Base-by-base conservation (phyloP, 2,329 filamentous ascomycete species). In the Ascochyta fabae region DNA sequence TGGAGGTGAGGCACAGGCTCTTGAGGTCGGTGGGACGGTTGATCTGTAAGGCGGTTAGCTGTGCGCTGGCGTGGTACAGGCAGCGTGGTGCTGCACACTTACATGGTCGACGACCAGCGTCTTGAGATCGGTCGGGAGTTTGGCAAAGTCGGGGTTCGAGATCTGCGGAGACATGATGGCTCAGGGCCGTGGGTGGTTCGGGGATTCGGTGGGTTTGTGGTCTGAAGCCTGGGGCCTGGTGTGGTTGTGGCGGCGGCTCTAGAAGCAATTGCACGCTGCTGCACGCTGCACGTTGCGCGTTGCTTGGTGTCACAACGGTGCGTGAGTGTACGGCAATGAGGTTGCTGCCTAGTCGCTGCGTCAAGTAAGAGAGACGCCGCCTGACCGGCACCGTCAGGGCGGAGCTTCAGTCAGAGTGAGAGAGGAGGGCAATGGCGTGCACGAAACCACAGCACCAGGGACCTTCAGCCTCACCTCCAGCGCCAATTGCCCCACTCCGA, bases 21-120 rank as follows among this genome's bases (percentile, higher is more conserved):
- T 78, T 77, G 63, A 81, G 77, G 58, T 82, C 78, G 54, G 77
- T 78, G 4, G 79, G 80, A 15, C 79, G 78, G 43, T 65, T 74
- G 49, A 81, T 70, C 76, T 80, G 51, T 4, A 24, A 8, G 10
- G 27, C 36, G 29, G 8, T 56, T 16, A 59, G 58, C 42, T 36
- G 27, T 19, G 35, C 31, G 40, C 36, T 22, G 13, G 22, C 12
- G 43, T 43, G 9, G 34, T 36, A 44, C 31, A 22, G 22, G 27
- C 22, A 34, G 23, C 19, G 31, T 15, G n/a, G 16, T 23, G n/a
- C 29, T 23, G 15, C 13, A 12, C 13, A 69, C 72, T 64, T 64
- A 75, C 72, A 64, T 76, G 74, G 42, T 72, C 65, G 26, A 78
- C 65, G 24, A 78, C 66, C 40, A 76, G 58, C n/a, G 71, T 72